A percentile compares a stretch with the other conserved stretches of the same genome.
phyloP scores from a whole-genome alignment of 1,284 basidiomycete species.

The Inonotus obliquus region DNA sequence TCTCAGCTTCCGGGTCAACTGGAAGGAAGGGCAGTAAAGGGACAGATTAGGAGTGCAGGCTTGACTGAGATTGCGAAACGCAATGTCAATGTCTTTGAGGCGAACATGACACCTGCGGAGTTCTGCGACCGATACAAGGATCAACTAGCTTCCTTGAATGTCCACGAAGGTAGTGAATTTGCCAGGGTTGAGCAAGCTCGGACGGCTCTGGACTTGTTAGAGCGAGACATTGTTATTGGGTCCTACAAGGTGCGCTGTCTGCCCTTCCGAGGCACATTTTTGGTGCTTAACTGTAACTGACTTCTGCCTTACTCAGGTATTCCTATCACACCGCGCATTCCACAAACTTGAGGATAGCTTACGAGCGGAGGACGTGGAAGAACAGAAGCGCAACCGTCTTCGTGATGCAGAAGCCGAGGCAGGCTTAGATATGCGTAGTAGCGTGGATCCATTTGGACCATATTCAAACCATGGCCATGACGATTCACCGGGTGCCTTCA shows the following conservation, averaged over 20 bases:
- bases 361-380: slow-evolving; percentile 78
- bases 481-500: slow-evolving; percentile 37
- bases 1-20: slow-evolving; percentile 91
- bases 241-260: slow-evolving; percentile 60
- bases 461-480: slow-evolving; percentile 49
- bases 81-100: slow-evolving; percentile 69
- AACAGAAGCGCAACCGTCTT: slow-evolving; percentile 72
- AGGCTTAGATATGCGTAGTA: slow-evolving; percentile 63
- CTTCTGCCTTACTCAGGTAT: slow-evolving; percentile 54
- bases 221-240: slow-evolving; percentile 77
- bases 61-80: slow-evolving; percentile 76
- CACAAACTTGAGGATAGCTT: slow-evolving; percentile 87
- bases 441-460: slow-evolving; percentile 75
- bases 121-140: slow-evolving; percentile 81
- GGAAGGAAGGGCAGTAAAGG: slow-evolving; percentile 88
- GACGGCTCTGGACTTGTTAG: slow-evolving; percentile 60
- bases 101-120: slow-evolving; percentile 83
- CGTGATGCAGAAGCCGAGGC: slow-evolving; percentile 73
- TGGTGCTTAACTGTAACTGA: slow-evolving; percentile 5
- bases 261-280: not conserved
- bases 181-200: slow-evolving; percentile 58
- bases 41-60: slow-evolving; percentile 83
- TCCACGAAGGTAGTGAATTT: slow-evolving; percentile 46
- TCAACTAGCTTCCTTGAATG: slow-evolving; percentile 44
- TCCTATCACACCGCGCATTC: slow-evolving; percentile 85